These are phyloP conservation scores for Pezicula rhizophila DNA, from an alignment of 2,329 filamentous ascomycete genomes.

Conservation along the genomic window DNA sequence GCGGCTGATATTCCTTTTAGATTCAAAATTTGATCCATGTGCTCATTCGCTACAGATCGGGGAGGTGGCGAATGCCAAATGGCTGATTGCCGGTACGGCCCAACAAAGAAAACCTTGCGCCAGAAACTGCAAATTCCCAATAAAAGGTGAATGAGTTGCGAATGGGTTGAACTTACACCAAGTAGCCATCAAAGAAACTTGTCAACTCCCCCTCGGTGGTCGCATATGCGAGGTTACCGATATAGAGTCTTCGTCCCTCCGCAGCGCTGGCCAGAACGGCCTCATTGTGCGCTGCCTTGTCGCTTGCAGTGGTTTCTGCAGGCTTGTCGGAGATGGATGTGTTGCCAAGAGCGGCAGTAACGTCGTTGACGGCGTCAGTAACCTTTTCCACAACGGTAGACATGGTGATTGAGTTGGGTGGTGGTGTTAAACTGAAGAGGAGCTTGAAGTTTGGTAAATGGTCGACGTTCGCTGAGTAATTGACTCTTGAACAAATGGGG, in stretches of 20 bases:
- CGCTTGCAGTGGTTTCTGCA: slow-evolving; percentile 54
- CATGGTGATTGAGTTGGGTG: slow-evolving; percentile 59
- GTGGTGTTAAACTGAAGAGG: slow-evolving; percentile 40
- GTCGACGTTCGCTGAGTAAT: slow-evolving; percentile 36
- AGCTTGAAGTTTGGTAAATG: slow-evolving; percentile 42
- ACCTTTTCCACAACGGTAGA: slow-evolving; percentile 73
- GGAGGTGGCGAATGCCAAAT: not conserved
- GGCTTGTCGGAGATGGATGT: slow-evolving; percentile 52
- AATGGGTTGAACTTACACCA: slow-evolving; percentile 71
- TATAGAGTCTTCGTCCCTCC: slow-evolving; percentile 98
- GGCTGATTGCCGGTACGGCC: not conserved
- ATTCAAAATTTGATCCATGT: not conserved
- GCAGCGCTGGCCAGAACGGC: slow-evolving; percentile 94
- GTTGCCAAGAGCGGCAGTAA: slow-evolving; percentile 63
- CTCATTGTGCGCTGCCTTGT: slow-evolving; percentile 65
- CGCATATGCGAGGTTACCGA: slow-evolving; percentile 99
- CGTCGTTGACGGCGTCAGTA: slow-evolving; percentile 65
- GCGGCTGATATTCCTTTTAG: slow-evolving; percentile 12
- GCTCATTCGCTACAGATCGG: not conserved
- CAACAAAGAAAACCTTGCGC: not conserved
- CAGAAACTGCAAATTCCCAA: not conserved
- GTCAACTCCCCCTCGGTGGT: slow-evolving; percentile 99
- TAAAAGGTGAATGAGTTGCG: too few species aligned
- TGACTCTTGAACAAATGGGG: slow-evolving; percentile 69
- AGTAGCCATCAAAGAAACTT: slow-evolving; percentile 99